phyloP scores from a whole-genome alignment of 345 rosid species.

The Linum tenue region DNA sequence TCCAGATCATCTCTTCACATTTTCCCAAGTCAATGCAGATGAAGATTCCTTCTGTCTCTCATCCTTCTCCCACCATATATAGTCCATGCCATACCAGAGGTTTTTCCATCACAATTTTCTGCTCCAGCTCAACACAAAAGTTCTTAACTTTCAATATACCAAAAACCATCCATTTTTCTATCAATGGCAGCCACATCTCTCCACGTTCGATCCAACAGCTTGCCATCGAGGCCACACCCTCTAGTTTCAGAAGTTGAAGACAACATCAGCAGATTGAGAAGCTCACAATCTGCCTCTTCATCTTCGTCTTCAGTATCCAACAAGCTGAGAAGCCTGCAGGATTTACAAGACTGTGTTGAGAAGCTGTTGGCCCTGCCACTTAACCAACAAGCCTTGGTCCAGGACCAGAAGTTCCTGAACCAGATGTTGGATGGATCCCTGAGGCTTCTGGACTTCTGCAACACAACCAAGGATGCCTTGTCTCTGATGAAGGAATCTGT shows the following conservation, averaged over 20 bases:
- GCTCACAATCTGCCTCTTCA: constrained; percentile 14
- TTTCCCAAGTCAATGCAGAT: background rate
- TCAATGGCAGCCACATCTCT: constrained; percentile 13
- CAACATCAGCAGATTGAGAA: constrained; percentile 21
- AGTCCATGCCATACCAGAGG: background rate
- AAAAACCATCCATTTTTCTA: background rate
- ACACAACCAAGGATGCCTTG: constrained; percentile 18
- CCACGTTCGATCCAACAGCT: constrained; percentile 28
- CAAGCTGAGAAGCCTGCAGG: constrained; percentile 11
- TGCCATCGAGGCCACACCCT: constrained; percentile 32
- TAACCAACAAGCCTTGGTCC: constrained; percentile 13
- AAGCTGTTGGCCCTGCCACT: constrained; percentile 17
- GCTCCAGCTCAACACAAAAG: background rate
- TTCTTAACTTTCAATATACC: background rate
- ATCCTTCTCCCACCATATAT: background rate
- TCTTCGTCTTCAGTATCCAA: constrained; percentile 8
- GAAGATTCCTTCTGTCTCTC: background rate
- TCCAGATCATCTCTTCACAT: background rate
- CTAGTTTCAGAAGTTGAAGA: constrained; percentile 20
- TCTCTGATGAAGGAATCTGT: constrained; percentile 15
- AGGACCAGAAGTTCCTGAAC: constrained; percentile 13
- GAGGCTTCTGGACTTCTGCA: constrained; percentile 17
- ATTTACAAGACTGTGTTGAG: constrained; percentile 22
- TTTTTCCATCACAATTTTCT: background rate
- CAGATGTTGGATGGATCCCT: constrained; percentile 23